These are phyloP conservation scores for Phoenix roebelenii DNA, from an alignment of 176 grass and related monocot genomes.

Conservation along the genomic window DNA sequence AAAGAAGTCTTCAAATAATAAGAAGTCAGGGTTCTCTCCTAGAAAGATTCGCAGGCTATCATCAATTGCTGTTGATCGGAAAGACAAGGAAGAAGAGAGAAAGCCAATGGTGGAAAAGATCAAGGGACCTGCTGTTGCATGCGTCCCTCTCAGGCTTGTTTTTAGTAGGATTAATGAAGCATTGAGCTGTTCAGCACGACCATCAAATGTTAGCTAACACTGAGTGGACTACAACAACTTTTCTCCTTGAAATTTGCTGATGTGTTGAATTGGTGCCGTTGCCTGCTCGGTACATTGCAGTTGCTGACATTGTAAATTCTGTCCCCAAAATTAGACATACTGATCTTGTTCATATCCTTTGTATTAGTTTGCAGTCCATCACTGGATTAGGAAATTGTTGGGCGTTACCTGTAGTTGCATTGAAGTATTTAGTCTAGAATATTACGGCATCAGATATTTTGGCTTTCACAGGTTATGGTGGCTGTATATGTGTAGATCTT, in stretches of 20 bases:
- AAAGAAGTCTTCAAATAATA: constrained; percentile 29
- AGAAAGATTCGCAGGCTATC: constrained; percentile 96
- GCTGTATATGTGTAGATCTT: constrained; percentile 5
- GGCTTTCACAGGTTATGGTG: background rate
- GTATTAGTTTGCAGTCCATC: background rate
- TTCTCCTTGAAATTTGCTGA: too few species aligned
- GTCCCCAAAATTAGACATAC: background rate
- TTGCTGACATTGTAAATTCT: constrained; percentile 4
- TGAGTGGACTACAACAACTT: background rate
- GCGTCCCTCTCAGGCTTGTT: constrained; percentile 80
- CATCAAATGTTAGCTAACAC: constrained; percentile 35
- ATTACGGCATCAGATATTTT: background rate
- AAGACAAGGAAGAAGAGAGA: constrained; percentile 29
- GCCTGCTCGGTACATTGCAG: background rate
- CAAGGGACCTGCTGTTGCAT: constrained; percentile 46
- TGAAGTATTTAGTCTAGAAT: background rate
- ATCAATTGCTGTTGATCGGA: constrained; percentile 33
- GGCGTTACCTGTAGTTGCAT: background rate
- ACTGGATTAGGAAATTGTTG: background rate
- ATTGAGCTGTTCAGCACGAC: constrained; percentile 50
- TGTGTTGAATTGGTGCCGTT: background rate
- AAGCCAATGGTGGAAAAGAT: constrained; percentile 50
- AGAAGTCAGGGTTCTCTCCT: constrained; percentile 61
- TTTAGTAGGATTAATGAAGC: constrained; percentile 99
- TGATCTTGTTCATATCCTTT: background rate